Evolutionary conservation across 2,329 filamentous ascomycete species (phyloP).

Genomic region (Xylaria sp.): DNA sequence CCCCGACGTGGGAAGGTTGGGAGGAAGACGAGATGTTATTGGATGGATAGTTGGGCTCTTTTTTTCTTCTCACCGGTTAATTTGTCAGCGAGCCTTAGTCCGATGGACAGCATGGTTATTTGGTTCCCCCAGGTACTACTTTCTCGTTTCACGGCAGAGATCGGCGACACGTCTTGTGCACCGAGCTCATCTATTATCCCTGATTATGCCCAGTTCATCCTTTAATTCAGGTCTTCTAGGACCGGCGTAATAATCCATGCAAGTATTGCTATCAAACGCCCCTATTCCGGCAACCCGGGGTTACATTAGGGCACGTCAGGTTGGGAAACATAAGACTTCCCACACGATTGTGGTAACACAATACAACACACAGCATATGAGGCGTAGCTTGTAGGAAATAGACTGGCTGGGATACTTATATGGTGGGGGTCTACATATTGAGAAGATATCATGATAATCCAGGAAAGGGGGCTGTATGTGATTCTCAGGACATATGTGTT

Average conservation of each 20-base stretch:
- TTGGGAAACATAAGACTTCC: slow-evolving; percentile 4
- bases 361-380: slow-evolving; percentile 17
- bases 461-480: background rate
- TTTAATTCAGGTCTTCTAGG: slow-evolving; percentile 2
- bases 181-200: slow-evolving; percentile 12
- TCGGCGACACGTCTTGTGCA: slow-evolving; percentile 12
- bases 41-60: slow-evolving; percentile 19
- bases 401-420: slow-evolving; percentile 3
- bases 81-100: slow-evolving; percentile 20
- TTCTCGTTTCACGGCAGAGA: slow-evolving; percentile 33
- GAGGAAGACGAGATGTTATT: slow-evolving; percentile 53
- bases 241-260: slow-evolving; percentile 17
- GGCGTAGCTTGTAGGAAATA: slow-evolving; percentile 13
- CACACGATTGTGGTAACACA: slow-evolving; percentile 22
- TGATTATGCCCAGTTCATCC: slow-evolving; percentile 1
- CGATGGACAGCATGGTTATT: slow-evolving; percentile 15
- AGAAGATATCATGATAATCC: slow-evolving; percentile 15
- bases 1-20: slow-evolving; percentile 65
- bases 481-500: background rate
- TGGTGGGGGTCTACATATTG: background rate
- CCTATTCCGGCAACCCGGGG: slow-evolving; percentile 4
- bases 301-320: slow-evolving; percentile 3
- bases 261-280: slow-evolving; percentile 9
- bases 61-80: slow-evolving; percentile 21
- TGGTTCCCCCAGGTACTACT: slow-evolving; percentile 12